A percentile compares a stretch with the other conserved stretches of the same genome.
phyloP scores from a whole-genome alignment of 345 rosid genomes.

The Boechera stricta region DNA sequence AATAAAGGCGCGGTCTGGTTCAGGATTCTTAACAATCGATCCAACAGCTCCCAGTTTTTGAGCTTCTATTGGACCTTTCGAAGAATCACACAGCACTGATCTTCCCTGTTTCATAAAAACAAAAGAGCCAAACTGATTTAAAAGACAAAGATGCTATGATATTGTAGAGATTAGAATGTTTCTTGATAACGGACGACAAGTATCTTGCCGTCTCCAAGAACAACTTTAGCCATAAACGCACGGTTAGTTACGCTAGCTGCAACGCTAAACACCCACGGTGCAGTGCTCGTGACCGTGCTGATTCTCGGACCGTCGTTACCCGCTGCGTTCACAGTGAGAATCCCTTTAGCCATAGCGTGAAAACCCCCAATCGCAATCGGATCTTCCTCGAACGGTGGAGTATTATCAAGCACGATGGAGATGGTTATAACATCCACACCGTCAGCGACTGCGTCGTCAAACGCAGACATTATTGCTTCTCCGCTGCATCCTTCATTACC shows the following conservation, averaged over 20 bases:
- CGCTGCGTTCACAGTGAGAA: slow-evolving; percentile 50
- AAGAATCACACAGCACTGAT: slow-evolving; percentile 42
- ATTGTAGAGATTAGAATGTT: neutral
- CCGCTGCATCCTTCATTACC: no score
- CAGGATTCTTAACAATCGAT: slow-evolving; percentile 18
- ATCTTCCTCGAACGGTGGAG: no score
- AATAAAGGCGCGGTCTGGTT: slow-evolving; percentile 4
- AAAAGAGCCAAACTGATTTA: neutral
- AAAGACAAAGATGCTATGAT: neutral
- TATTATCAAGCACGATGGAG: no score
- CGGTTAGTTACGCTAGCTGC: slow-evolving; percentile 58
- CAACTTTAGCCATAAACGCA: slow-evolving; percentile 41
- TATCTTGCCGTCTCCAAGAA: slow-evolving; percentile 50
- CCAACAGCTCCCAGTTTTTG: slow-evolving; percentile 46
- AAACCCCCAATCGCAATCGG: no score
- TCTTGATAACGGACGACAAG: slow-evolving; percentile 47
- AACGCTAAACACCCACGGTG: slow-evolving; percentile 57
- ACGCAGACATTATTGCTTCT: no score
- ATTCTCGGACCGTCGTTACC: slow-evolving; percentile 44
- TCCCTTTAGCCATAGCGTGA: no score
- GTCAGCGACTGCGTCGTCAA: no score
- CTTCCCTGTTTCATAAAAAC: slow-evolving; percentile 41
- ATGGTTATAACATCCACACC: no score
- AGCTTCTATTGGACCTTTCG: neutral
- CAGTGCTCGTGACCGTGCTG: slow-evolving; percentile 13